These are phyloP conservation scores for Psilocybe cubensis DNA, from an alignment of 768 basidiomycete species.

Conservation along the genomic window DNA sequence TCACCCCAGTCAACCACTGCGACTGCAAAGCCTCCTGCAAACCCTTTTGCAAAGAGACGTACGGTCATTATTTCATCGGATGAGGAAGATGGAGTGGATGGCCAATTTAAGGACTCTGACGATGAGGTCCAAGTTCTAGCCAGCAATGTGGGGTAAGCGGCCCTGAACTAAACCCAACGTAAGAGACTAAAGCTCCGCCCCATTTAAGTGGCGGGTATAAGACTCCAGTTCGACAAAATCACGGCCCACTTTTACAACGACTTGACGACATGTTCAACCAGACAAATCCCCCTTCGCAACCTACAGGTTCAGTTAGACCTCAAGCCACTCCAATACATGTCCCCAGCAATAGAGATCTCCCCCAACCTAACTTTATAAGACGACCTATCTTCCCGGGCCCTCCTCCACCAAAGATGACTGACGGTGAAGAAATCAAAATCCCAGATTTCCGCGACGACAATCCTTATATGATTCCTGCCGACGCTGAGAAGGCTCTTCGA, in stretches of 20 bases:
- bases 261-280: neutral
- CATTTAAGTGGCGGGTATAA: slow-evolving; percentile 1
- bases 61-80: slow-evolving; percentile 40
- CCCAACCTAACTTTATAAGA: slow-evolving; percentile 15
- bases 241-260: slow-evolving; percentile 3
- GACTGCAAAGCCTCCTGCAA: slow-evolving; percentile 4
- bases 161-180: slow-evolving; percentile 1
- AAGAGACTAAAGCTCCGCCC: slow-evolving; percentile 2
- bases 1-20: slow-evolving; percentile 13
- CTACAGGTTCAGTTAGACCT: slow-evolving; percentile 6
- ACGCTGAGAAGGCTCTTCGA: slow-evolving; percentile 78
- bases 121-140: slow-evolving; percentile 14
- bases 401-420: slow-evolving; percentile 13
- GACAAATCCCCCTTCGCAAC: slow-evolving; percentile 4
- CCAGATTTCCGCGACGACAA: slow-evolving; percentile 28
- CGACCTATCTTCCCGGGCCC: slow-evolving; percentile 8
- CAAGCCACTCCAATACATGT: slow-evolving; percentile 28
- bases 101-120: slow-evolving; percentile 25
- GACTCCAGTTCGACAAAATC: slow-evolving; percentile 5
- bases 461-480: slow-evolving; percentile 42
- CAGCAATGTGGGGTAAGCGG: slow-evolving; percentile 13
- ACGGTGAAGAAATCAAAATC: slow-evolving; percentile 31
- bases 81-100: slow-evolving; percentile 32
- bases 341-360: slow-evolving; percentile 34
- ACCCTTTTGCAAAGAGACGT: slow-evolving; percentile 4